These are phyloP conservation scores for Taiozyma onychis DNA, from an alignment of 1,139 yeast species.

Conservation along the genomic window DNA sequence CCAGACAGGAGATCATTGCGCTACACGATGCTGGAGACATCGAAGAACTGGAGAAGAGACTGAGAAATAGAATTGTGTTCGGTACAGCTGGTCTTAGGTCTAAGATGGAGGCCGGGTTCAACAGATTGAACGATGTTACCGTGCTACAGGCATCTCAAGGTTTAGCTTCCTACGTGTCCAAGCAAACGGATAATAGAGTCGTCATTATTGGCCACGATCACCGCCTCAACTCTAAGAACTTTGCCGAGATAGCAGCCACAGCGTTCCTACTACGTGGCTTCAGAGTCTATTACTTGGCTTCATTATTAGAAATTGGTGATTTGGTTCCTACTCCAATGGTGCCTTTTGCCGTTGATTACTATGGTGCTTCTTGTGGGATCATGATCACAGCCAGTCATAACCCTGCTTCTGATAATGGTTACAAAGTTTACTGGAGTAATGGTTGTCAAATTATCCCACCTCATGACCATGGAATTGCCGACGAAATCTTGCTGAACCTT, in stretches of 20 bases:
- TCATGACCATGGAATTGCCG: slow-evolving; percentile 70
- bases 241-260: slow-evolving; percentile 74
- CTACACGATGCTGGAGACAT: slow-evolving; percentile 38
- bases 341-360: slow-evolving; percentile 73
- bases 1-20: slow-evolving; percentile 49
- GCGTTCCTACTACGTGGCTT: slow-evolving; percentile 68
- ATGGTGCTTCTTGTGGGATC: slow-evolving; percentile 70
- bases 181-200: slow-evolving; percentile 34
- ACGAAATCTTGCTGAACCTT: slow-evolving; percentile 52
- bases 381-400: slow-evolving; percentile 98
- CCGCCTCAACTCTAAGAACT: slow-evolving; percentile 70
- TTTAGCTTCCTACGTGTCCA: slow-evolving; percentile 53
- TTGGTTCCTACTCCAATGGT: slow-evolving; percentile 87
- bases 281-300: slow-evolving; percentile 55
- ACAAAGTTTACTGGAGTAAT: slow-evolving; percentile 87
- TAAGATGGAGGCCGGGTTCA: slow-evolving; percentile 85
- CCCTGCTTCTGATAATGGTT: slow-evolving; percentile 91
- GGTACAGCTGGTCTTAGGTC: slow-evolving; percentile 94
- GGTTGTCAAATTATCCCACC: slow-evolving; percentile 98
- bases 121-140: slow-evolving; percentile 85
- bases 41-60: slow-evolving; percentile 43
- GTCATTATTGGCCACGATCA: slow-evolving; percentile 92
- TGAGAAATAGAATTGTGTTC: slow-evolving; percentile 56
- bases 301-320: slow-evolving; percentile 25
- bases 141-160: slow-evolving; percentile 94